Conservation (phyloP, 257 asterid species). For the Penstemon barbatus region DNA sequence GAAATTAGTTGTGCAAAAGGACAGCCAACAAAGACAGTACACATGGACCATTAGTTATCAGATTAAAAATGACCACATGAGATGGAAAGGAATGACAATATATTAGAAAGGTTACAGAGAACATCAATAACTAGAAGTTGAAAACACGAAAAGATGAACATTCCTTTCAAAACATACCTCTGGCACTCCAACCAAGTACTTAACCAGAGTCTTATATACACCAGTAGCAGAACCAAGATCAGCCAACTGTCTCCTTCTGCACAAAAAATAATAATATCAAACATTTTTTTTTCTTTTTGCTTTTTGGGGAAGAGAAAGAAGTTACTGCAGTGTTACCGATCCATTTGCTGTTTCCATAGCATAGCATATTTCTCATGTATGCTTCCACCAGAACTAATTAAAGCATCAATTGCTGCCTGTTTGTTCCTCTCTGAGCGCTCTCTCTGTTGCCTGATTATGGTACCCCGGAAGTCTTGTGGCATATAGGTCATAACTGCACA, state of each 20-base stretch:
- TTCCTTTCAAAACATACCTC: conserved; percentile 51
- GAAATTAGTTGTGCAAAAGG: conserved; percentile 12
- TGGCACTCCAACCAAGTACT: conserved; percentile 97
- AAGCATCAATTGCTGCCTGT: conserved; percentile 80
- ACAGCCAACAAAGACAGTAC: conserved; percentile 10
- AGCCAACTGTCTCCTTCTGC: conserved; percentile 92
- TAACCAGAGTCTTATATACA: conserved; percentile 90
- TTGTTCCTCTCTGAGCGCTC: conserved; percentile 98
- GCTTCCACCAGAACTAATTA: conserved; percentile 83
- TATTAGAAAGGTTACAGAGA: conserved; percentile 5
- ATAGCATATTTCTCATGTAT: conserved; percentile 77
- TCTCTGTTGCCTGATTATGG: conserved; percentile 90
- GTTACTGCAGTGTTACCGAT: conserved; percentile 45
- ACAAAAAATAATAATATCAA: conserved; percentile 26
- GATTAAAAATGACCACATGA: conserved; percentile 2
- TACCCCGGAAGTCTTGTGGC: conserved; percentile 99
- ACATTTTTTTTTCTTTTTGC: conserved; percentile 5
- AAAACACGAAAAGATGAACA: not conserved
- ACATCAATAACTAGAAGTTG: conserved; percentile 18
- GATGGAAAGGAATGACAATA: conserved; percentile 1
- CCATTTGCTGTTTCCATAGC: conserved; percentile 98
- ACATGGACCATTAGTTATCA: conserved; percentile 11
- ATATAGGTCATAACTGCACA: conserved; percentile 88
- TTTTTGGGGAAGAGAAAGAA: conserved; percentile 9
- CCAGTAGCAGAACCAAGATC: conserved; percentile 99